Evolutionary conservation across 2,329 filamentous ascomycete species (phyloP).

Genomic region (Ilyonectria robusta): DNA sequence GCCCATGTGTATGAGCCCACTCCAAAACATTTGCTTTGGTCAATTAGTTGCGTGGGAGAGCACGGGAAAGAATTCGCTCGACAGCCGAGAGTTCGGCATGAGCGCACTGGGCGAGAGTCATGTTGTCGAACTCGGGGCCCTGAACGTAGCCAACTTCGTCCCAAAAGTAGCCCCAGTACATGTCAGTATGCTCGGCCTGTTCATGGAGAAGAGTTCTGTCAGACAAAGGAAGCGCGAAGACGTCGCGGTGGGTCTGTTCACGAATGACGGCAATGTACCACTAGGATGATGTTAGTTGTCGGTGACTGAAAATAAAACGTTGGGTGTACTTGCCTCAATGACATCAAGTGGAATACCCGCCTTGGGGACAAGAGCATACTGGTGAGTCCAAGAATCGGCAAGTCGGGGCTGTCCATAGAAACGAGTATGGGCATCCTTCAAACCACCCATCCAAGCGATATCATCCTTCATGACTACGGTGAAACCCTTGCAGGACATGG

Average conservation of each 20-base stretch:
- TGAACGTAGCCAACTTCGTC: conserved; percentile 60
- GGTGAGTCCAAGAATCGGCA: conserved; percentile 65
- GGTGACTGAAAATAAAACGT: background rate
- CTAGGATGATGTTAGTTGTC: conserved; percentile 52
- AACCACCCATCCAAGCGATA: conserved; percentile 60
- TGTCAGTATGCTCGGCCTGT: conserved; percentile 52
- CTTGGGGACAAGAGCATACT: conserved; percentile 67
- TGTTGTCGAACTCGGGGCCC: conserved; percentile 60
- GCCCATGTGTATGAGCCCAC: background rate
- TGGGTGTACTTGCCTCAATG: conserved; percentile 63
- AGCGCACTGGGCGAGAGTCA: conserved; percentile 64
- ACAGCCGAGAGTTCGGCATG: conserved; percentile 64
- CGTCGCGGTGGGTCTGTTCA: conserved; percentile 62
- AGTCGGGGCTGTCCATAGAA: conserved; percentile 64
- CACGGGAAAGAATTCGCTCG: conserved; percentile 63
- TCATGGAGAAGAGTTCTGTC: conserved; percentile 58
- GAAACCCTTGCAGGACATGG: conserved; percentile 73
- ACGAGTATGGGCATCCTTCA: conserved; percentile 54
- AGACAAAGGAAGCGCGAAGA: conserved; percentile 56
- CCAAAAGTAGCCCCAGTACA: conserved; percentile 69
- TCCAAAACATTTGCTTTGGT: background rate
- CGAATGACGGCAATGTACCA: conserved; percentile 71
- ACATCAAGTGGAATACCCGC: conserved; percentile 65
- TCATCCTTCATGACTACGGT: conserved; percentile 74
- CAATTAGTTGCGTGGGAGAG: conserved; percentile 44